Conservation (phyloP, 345 rosid species). For the Anacardium occidentale region DNA sequence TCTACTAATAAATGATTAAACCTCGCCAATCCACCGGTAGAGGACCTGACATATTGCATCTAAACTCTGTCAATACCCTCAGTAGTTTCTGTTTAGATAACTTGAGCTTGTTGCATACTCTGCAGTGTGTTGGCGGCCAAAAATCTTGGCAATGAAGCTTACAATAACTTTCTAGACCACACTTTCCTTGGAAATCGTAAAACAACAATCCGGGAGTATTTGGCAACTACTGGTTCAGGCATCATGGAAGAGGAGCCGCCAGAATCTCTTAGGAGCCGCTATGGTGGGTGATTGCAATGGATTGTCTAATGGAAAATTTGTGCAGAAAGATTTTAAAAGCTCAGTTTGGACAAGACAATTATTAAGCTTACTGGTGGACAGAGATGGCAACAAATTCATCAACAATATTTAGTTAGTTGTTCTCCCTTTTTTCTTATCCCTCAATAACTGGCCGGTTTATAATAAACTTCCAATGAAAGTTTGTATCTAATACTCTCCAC, state of each 20-base stretch:
- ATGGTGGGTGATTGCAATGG: conserved; percentile 57
- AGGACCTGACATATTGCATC: neutral
- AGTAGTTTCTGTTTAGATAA: neutral
- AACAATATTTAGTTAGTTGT: no score
- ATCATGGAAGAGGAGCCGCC: conserved; percentile 95
- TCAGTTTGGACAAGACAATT: neutral
- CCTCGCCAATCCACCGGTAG: neutral
- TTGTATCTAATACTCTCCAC: no score
- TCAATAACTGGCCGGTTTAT: neutral
- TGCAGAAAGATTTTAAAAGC: neutral
- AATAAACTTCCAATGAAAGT: no score
- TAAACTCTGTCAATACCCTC: neutral
- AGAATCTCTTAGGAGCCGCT: conserved; percentile 66
- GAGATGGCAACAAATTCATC: neutral
- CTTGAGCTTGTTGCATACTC: conserved; percentile 12
- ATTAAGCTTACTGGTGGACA: neutral
- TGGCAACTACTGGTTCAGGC: conserved; percentile 66
- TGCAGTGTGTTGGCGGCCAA: conserved; percentile 88
- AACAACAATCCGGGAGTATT: conserved; percentile 64
- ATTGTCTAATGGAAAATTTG: neutral
- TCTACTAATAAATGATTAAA: neutral
- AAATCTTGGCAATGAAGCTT: conserved; percentile 65
- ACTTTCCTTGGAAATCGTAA: conserved; percentile 71
- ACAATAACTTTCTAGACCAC: conserved; percentile 75
- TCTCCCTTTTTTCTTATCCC: neutral